Conservation (phyloP, 108 stramenopile species). For the Cyclotella sp. region DNA sequence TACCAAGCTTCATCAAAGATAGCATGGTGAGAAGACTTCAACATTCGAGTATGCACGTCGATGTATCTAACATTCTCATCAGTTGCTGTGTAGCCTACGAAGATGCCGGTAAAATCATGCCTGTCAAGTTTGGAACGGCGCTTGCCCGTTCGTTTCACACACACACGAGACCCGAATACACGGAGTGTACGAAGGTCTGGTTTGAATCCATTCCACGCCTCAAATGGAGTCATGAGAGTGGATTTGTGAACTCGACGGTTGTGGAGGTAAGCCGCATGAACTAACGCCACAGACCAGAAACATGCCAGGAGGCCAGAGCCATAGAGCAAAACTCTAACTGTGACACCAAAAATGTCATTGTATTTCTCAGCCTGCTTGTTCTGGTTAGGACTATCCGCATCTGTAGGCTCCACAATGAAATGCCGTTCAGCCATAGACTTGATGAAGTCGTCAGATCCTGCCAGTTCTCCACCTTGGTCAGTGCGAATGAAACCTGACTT, state of each 20-base stretch:
- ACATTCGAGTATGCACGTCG: background rate
- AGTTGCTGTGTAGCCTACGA: background rate
- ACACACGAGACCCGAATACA: background rate
- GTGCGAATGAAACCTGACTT: no score
- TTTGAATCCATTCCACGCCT: no score
- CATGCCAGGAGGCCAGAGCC: background rate
- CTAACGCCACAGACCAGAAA: background rate
- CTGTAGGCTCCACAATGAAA: background rate
- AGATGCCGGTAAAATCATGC: background rate
- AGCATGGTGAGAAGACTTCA: background rate
- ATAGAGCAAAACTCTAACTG: no score
- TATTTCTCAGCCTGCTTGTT: background rate
- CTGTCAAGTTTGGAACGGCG: no score
- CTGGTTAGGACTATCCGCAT: no score
- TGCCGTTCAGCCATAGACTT: background rate
- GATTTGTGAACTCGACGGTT: background rate
- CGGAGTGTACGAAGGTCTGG: background rate
- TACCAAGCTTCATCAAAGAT: no score
- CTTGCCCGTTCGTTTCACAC: background rate
- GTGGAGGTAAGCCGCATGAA: background rate
- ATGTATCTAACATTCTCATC: no score
- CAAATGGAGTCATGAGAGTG: background rate
- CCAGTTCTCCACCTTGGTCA: no score
- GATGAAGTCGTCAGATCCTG: no score
- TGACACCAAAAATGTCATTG: no score